Evolutionary conservation across 1,139 yeast genomes (phyloP).

Genomic region (Chernovozyma sophiae-reginae): DNA sequence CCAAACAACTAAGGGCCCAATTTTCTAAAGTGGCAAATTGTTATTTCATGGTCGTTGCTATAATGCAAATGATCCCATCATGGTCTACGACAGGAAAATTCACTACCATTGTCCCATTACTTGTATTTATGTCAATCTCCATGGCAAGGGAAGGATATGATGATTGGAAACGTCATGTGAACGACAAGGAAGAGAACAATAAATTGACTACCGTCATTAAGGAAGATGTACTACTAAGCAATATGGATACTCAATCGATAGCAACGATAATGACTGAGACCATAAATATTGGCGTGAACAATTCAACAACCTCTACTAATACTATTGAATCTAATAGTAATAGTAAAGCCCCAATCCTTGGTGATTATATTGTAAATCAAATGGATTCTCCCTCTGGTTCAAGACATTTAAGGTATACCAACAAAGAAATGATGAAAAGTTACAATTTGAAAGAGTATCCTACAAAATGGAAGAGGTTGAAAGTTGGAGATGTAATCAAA

Average conservation of each 20-base stretch:
- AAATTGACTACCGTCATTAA: constrained; percentile 45
- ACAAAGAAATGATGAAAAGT: constrained; percentile 24
- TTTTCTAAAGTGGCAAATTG: constrained; percentile 90
- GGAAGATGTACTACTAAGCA: constrained; percentile 24
- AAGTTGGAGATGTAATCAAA: constrained; percentile 79
- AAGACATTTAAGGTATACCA: constrained; percentile 14
- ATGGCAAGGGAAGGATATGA: constrained; percentile 92
- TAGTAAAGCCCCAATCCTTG: neutral
- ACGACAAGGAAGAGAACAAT: constrained; percentile 82
- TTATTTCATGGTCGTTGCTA: constrained; percentile 80
- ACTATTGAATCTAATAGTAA: neutral
- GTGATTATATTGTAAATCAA: neutral
- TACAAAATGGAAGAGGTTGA: constrained; percentile 67
- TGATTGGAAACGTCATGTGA: constrained; percentile 82
- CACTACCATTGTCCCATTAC: constrained; percentile 86
- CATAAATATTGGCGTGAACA: constrained; percentile 8
- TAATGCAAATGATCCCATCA: constrained; percentile 91
- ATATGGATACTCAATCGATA: constrained; percentile 35
- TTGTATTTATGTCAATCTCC: constrained; percentile 85
- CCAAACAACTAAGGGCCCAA: constrained; percentile 85
- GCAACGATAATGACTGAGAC: constrained; percentile 38
- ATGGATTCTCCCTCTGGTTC: too few relatives aligned
- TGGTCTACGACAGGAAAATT: constrained; percentile 98
- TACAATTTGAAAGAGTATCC: constrained; percentile 32
- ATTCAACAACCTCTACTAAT: neutral